phyloP scores from a whole-genome alignment of 345 rosid genomes.

The Brassica carinata region DNA sequence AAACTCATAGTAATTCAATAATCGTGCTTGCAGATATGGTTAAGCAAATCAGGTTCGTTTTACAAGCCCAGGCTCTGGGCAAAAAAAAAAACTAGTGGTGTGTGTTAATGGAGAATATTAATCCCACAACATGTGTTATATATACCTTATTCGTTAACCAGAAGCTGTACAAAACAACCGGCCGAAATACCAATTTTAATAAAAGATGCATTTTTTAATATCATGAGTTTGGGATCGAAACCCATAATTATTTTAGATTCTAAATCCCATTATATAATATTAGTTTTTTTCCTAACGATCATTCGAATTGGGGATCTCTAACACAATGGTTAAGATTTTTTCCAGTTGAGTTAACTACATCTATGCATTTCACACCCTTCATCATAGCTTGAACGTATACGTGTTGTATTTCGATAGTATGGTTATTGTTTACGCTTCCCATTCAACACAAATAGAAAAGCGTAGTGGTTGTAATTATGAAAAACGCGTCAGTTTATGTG shows the following conservation, averaged over 20 bases:
- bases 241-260: no score
- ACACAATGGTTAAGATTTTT: no score
- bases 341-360: no score
- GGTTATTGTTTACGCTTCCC: no score
- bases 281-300: no score
- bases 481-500: background rate
- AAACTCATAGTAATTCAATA: background rate
- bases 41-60: conserved; percentile 5
- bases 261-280: no score
- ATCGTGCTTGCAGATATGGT: background rate
- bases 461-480: background rate
- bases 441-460: background rate
- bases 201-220: background rate
- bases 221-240: no score
- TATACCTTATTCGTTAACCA: background rate
- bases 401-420: background rate
- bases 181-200: background rate
- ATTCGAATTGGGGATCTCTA: no score
- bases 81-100: background rate
- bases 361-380: background rate
- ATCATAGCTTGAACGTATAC: background rate
- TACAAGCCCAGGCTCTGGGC: background rate
- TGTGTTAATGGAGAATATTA: background rate
- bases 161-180: background rate
- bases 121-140: background rate